phyloP scores from a whole-genome alignment of 176 grass and related monocot species.

The Thalia dealbata region DNA sequence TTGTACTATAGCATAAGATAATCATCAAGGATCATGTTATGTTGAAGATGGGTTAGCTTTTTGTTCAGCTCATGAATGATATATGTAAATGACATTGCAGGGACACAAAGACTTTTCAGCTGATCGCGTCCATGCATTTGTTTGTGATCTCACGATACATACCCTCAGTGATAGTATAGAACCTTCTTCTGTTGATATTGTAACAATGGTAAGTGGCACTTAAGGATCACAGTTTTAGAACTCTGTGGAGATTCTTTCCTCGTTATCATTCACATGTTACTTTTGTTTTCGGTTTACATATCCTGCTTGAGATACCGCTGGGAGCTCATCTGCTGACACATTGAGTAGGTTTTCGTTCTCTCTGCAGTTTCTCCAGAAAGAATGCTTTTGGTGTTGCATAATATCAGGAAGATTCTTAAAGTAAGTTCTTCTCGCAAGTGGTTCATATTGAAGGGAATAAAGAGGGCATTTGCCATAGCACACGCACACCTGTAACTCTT shows the following conservation, averaged over 20 bases:
- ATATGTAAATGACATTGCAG: constrained; percentile 30
- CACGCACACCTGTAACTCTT: constrained; percentile 8
- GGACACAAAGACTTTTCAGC: constrained; percentile 69
- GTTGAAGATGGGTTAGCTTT: no score
- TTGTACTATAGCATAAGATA: background rate
- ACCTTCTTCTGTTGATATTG: constrained; percentile 55
- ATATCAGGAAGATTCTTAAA: constrained; percentile 52
- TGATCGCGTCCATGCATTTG: constrained; percentile 69
- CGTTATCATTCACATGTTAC: background rate
- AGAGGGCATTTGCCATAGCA: background rate
- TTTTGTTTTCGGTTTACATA: constrained; percentile 12
- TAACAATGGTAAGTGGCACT: constrained; percentile 70
- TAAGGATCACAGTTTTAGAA: background rate
- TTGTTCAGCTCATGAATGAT: no score
- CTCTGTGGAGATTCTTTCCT: background rate
- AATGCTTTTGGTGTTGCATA: constrained; percentile 40
- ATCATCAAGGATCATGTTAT: background rate
- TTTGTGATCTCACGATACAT: constrained; percentile 69
- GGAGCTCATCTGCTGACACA: constrained; percentile 49
- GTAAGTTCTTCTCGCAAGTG: constrained; percentile 43
- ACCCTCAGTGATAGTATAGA: constrained; percentile 42
- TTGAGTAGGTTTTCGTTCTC: constrained; percentile 94
- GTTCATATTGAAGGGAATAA: constrained; percentile 1
- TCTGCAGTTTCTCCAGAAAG: constrained; percentile 42
- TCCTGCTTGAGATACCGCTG: background rate